Evolutionary conservation across 495 filamentous ascomycete genomes (phyloP), one percentile per base, ranked within the genome.

Genomic region (Lichenothelia convexa): DNA sequence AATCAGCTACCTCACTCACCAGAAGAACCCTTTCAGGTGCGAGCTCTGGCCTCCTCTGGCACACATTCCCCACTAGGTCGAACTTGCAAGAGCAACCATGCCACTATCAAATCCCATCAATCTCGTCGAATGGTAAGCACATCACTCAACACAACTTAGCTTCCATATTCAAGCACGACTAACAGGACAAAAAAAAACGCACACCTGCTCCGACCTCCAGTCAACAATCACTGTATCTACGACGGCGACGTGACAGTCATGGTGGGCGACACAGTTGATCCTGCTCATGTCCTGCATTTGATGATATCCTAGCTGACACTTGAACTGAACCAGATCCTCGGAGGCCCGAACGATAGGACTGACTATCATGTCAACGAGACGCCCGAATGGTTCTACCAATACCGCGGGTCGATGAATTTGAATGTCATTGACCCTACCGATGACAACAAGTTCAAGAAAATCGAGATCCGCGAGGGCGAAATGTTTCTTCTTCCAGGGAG

Each of bases 301-400:
- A n/a, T n/a, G n/a, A n/a, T n/a, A n/a, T n/a, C n/a, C n/a, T n/a
- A n/a, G n/a, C n/a, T n/a, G n/a, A n/a, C n/a, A n/a, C n/a, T n/a
- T n/a, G n/a, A n/a, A n/a, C n/a, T n/a, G n/a, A n/a, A n/a, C 24
- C 24, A 29, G 76, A 85, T 97, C 44, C 85, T 97, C 38, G 89
- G 89, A 47, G 89, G 89, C 12, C 89, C 89, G 37, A 97, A 97
- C 56, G 82, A 81, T 12, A 74, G 89, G 42, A 93, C 85, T 34
- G 89, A 95, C 65, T 97, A 93, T 63, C 89, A 95, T 66, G 91
- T 97, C 65, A 97, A 97, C 62, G 62, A 74, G 35, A 97, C 89
- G 0, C 75, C 89, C 5, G 89, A 97, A 50, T 95, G 84, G 72
- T 97, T 95, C 69, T 97, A 91, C 65, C 86, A 94, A 54, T 80